Conservation (phyloP, 495 filamentous ascomycete genomes). For the Hypoxylon cercidicola region DNA sequence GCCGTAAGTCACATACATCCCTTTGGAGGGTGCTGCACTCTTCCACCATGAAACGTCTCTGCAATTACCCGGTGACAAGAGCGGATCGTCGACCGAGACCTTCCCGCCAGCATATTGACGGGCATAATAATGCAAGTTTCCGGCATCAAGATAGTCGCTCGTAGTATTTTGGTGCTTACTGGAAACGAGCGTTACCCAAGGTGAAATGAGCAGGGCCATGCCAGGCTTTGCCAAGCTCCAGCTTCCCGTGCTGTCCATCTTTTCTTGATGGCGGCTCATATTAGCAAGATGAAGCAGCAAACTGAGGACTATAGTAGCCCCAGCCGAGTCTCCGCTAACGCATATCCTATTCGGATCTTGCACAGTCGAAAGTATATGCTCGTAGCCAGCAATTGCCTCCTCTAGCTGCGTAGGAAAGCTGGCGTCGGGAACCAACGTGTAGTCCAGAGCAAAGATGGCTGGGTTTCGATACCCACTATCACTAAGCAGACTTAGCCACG, state of each 20-base stretch:
- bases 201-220: constrained; percentile 67
- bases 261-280: constrained; percentile 39
- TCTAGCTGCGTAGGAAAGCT: constrained; percentile 74
- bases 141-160: constrained; percentile 69
- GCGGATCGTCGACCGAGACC: constrained; percentile 57
- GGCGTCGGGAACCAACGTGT: constrained; percentile 79
- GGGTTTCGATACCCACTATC: constrained; percentile 73
- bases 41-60: constrained; percentile 71
- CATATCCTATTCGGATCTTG: constrained; percentile 66
- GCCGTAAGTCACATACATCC: constrained; percentile 72
- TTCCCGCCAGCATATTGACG: constrained; percentile 68
- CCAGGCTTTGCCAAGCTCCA: constrained; percentile 52
- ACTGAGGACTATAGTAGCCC: constrained; percentile 73
- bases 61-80: constrained; percentile 75
- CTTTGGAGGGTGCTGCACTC: constrained; percentile 65
- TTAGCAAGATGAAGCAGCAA: constrained; percentile 68
- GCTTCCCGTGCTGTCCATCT: constrained; percentile 41
- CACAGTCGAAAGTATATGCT: constrained; percentile 67
- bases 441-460: constrained; percentile 80
- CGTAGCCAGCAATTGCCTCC: constrained; percentile 72
- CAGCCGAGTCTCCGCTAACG: constrained; percentile 79
- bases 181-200: constrained; percentile 69
- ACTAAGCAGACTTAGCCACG: constrained; percentile 68
- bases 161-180: constrained; percentile 63
- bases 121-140: constrained; percentile 69